A percentile compares a stretch with the other conserved stretches of the same genome.
These are phyloP conservation scores for Aspergillus spinulosporus DNA, from an alignment of 2,329 filamentous ascomycete species.

Conservation along the genomic window DNA sequence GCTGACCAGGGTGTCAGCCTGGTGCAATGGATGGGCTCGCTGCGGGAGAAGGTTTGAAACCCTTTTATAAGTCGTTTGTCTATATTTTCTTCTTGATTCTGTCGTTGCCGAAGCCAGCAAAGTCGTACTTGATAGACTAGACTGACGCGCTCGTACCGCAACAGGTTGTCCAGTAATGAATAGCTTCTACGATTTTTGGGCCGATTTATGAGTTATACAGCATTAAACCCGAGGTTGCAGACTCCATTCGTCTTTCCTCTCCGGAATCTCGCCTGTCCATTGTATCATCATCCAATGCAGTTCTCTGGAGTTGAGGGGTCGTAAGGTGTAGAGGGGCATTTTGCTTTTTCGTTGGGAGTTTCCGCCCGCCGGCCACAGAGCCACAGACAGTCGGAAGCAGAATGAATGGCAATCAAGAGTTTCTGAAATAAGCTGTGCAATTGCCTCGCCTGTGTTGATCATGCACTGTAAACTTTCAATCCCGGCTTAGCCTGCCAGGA, in stretches of 20 bases:
- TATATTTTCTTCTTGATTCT: slow-evolving; percentile 12
- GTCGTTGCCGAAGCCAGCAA: slow-evolving; percentile 11
- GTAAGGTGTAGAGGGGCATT: slow-evolving; percentile 2
- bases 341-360: slow-evolving; percentile 6
- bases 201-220: slow-evolving; percentile 25
- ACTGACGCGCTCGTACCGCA: slow-evolving; percentile 27
- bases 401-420: slow-evolving; percentile 6
- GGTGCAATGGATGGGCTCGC: slow-evolving; percentile 85
- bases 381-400: neutral
- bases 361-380: neutral
- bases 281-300: slow-evolving; percentile 7
- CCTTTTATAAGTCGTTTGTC: slow-evolving; percentile 17
- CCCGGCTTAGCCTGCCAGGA: slow-evolving; percentile 22
- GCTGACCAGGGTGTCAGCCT: slow-evolving; percentile 92
- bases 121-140: slow-evolving; percentile 17
- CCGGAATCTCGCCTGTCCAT: neutral
- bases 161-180: slow-evolving; percentile 38
- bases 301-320: neutral
- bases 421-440: slow-evolving; percentile 13
- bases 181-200: slow-evolving; percentile 23
- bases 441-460: slow-evolving; percentile 19
- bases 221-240: slow-evolving; percentile 22
- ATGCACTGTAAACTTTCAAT: slow-evolving; percentile 27
- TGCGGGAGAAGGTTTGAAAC: slow-evolving; percentile 85
- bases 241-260: slow-evolving; percentile 8